A percentile compares a stretch with the other conserved stretches of the same genome.
These are phyloP conservation scores for Pachysandra terminalis DNA, from an alignment of 164 flowering plant genomes.

Conservation along the genomic window DNA sequence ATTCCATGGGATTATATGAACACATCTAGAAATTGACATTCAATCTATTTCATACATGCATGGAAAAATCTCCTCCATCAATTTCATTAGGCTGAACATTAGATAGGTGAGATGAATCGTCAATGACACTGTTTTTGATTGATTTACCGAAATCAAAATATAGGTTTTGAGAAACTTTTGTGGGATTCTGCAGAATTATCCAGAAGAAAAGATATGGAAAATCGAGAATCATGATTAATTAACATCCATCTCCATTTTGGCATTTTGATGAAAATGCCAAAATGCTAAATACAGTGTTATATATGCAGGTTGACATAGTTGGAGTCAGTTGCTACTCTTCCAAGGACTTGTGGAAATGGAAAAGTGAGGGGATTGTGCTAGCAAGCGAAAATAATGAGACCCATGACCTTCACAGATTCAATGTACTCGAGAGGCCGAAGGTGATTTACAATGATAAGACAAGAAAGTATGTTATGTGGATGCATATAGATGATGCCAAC, in stretches of 20 bases:
- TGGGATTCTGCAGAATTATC: too few relatives aligned
- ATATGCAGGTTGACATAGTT: slow-evolving; percentile 79
- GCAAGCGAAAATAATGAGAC: slow-evolving; percentile 60
- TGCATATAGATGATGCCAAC: slow-evolving; percentile 93
- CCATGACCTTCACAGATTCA: slow-evolving; percentile 80
- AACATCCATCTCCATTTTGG: background rate
- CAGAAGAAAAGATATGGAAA: too few relatives aligned
- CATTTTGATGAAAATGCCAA: background rate
- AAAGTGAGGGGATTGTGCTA: slow-evolving; percentile 86
- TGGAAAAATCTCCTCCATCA: too few relatives aligned
- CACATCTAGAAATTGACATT: too few relatives aligned
- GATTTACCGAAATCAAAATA: too few relatives aligned
- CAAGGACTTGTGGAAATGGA: slow-evolving; percentile 95
- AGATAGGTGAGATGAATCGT: too few relatives aligned
- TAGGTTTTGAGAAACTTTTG: too few relatives aligned
- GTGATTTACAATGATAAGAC: slow-evolving; percentile 80
- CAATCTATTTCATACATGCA: too few relatives aligned
- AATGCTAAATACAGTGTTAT: background rate
- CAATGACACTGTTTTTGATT: too few relatives aligned
- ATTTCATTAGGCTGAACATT: too few relatives aligned
- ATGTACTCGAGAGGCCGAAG: slow-evolving; percentile 98
- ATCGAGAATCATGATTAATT: too few relatives aligned
- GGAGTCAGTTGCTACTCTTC: slow-evolving; percentile 99
- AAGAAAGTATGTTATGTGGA: slow-evolving; percentile 94
- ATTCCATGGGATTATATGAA: too few relatives aligned